A percentile compares a stretch with the other conserved stretches of the same genome.
These are phyloP conservation scores for Lentinus polychrous DNA, from an alignment of 1,284 basidiomycete species.

Conservation along the genomic window DNA sequence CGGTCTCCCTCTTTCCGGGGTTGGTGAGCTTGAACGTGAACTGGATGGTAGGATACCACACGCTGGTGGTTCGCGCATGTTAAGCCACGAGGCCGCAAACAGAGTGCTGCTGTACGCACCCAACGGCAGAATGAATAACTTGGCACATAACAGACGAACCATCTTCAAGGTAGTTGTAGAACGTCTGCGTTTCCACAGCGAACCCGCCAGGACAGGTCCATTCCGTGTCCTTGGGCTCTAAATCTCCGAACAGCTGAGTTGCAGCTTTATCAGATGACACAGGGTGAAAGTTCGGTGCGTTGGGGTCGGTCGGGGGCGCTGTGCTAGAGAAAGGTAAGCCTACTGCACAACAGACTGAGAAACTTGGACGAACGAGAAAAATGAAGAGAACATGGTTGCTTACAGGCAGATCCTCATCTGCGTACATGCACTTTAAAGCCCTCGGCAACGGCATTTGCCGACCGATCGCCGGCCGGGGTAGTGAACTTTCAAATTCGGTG, in stretches of 20 bases:
- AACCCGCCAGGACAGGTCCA: slow-evolving; percentile 87
- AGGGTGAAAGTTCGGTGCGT: slow-evolving; percentile 74
- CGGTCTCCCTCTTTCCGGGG: slow-evolving; percentile 67
- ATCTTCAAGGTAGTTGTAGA: slow-evolving; percentile 82
- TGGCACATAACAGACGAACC: slow-evolving; percentile 84
- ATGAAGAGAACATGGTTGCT: slow-evolving; percentile 56
- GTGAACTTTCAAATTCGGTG: too few relatives aligned
- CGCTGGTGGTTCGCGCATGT: slow-evolving; percentile 31
- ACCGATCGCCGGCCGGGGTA: too few relatives aligned
- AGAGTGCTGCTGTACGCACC: slow-evolving; percentile 50
- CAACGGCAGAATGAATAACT: slow-evolving; percentile 92
- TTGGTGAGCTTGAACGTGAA: slow-evolving; percentile 92
- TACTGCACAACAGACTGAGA: slow-evolving; percentile 7
- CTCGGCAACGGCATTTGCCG: background rate
- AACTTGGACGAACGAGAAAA: slow-evolving; percentile 58
- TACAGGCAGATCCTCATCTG: background rate
- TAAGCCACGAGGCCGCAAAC: slow-evolving; percentile 3
- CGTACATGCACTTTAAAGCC: background rate
- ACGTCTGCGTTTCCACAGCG: slow-evolving; percentile 88
- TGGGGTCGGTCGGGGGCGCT: slow-evolving; percentile 48
- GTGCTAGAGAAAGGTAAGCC: slow-evolving; percentile 32
- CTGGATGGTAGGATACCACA: slow-evolving; percentile 94
- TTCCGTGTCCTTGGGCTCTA: slow-evolving; percentile 68
- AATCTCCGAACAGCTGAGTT: slow-evolving; percentile 63
- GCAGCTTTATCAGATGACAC: slow-evolving; percentile 50